phyloP scores from a whole-genome alignment of 495 filamentous ascomycete species.

The Jackrogersella multiformis region DNA sequence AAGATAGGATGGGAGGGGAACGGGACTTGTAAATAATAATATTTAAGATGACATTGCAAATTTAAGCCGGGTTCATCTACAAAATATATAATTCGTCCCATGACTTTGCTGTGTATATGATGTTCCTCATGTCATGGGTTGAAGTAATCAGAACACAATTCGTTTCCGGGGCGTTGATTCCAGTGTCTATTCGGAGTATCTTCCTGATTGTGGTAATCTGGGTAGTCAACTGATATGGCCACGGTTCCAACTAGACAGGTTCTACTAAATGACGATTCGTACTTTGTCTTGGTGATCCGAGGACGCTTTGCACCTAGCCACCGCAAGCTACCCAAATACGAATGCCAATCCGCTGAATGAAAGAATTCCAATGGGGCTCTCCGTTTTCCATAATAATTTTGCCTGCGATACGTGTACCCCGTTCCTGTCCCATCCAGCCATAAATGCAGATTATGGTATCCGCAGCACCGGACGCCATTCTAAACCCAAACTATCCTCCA shows the following conservation, averaged over 20 bases:
- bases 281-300: neutral
- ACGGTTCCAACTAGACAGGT: neutral
- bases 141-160: no score
- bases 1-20: neutral
- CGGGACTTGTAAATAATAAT: neutral
- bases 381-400: neutral
- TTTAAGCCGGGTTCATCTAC: neutral
- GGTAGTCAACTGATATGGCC: no score
- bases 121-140: no score
- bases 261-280: neutral
- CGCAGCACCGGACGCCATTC: slow-evolving; percentile 28
- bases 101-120: no score
- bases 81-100: neutral
- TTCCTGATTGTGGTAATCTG: no score
- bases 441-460: slow-evolving; percentile 29
- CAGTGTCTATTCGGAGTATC: no score
- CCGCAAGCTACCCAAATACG: neutral
- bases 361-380: slow-evolving; percentile 1
- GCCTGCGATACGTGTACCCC: slow-evolving; percentile 6
- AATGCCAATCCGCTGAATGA: neutral
- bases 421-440: slow-evolving; percentile 5
- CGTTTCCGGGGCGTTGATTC: no score
- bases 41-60: neutral
- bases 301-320: no score
- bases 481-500: slow-evolving; percentile 1